Base-by-base conservation (phyloP, 75 land plant genomes). In the Pinus taeda region DNA sequence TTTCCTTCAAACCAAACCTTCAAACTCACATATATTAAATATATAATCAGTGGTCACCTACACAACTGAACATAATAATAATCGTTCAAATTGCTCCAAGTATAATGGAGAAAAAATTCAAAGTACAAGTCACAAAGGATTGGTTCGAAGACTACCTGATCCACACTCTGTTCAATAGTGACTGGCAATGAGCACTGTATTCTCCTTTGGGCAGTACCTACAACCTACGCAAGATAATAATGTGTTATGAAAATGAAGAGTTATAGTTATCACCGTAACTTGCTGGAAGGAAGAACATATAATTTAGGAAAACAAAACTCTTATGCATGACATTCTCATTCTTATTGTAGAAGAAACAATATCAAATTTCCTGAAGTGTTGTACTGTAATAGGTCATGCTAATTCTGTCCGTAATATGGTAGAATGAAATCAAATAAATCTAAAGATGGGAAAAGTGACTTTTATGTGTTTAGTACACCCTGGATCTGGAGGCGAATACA, bases 141-240 rank as follows among this genome's bases (percentile, higher is more conserved):
- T 67, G 49, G 22, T 39, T 67, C n/a, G 7, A 9, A 67, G 45
- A 39, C 3, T 67, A 67, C 71, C 71, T 67, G 71, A 39, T 67
- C 39, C 42, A 67, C 71, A 67, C 71, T 67, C 39, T 67, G 49
- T 15, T 67, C 71, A 67, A 67, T 53, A 67, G 71, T 67, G 45
- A 67, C 39, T 39, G 71, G 71, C 22, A 67, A 42, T 39, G 71
- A 67, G 49, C 20, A 67, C 49, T 67, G 71, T 39, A 42, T 67
- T 67, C 71, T 39, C 71, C 21, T 67, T 39, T 67, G 71, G 71
- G 71, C n/a, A 37, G 53, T 39, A 33, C 42, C 71, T 39, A 39
- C 71, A 39, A 39, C 39, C 71, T 67, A 49, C 20, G 71, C 20
- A 39, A 66, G 17, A 64, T 17, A 67, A 67, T 17, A 15, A 33